A percentile compares a stretch with the other conserved stretches of the same genome.
Conservation (phyloP, 2,329 filamentous ascomycete species). For the Aphanoascus verrucosus region DNA sequence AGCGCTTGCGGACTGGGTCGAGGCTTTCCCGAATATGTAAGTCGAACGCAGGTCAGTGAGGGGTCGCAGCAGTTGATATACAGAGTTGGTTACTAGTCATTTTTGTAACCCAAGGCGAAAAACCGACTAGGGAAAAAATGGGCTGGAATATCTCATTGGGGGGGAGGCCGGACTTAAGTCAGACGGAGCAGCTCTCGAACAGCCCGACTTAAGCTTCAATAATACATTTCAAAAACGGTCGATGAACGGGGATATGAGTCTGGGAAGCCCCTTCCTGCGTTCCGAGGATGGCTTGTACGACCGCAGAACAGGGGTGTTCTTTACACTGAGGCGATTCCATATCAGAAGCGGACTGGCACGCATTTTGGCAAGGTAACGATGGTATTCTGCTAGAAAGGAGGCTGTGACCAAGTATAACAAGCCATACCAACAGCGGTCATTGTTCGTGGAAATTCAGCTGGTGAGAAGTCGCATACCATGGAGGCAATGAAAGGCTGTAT, state of each 20-base stretch:
- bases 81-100: constrained; percentile 8
- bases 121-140: constrained; percentile 1
- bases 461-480: too few species aligned
- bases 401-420: not conserved
- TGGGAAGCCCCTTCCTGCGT: constrained; percentile 6
- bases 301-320: constrained; percentile 6
- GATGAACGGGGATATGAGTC: constrained; percentile 9
- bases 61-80: constrained; percentile 9
- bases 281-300: constrained; percentile 12
- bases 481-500: too few species aligned
- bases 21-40: not conserved
- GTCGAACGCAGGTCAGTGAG: constrained; percentile 7
- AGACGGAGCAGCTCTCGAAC: constrained; percentile 2
- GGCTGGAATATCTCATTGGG: not conserved
- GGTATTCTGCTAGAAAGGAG: constrained; percentile 3
- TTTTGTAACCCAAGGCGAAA: constrained; percentile 1
- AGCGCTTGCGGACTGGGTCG: constrained; percentile 1
- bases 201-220: constrained; percentile 10
- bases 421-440: too few species aligned
- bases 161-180: not conserved
- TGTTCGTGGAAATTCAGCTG: too few species aligned
- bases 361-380: constrained; percentile 5
- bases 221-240: constrained; percentile 10
- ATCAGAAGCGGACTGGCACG: not conserved
- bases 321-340: not conserved